Conservation (phyloP, 805 yeast species). For the Tetrapisispora iriomotensis region DNA sequence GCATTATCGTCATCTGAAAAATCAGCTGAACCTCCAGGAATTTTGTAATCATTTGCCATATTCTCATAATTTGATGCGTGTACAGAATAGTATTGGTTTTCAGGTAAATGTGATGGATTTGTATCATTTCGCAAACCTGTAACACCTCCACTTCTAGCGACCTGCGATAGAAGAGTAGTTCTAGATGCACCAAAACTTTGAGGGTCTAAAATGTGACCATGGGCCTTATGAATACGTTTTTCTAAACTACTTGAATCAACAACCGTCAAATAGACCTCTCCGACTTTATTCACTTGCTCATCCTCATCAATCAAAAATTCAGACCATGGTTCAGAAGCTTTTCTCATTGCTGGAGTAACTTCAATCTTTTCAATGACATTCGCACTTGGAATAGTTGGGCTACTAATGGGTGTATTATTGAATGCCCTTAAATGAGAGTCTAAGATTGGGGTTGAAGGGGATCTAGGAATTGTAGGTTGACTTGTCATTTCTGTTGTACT, state of each 20-base stretch:
- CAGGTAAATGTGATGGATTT: constrained; percentile 15
- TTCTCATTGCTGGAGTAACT: constrained; percentile 34
- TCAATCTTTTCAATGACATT: not conserved
- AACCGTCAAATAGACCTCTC: constrained; percentile 40
- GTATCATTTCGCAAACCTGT: constrained; percentile 33
- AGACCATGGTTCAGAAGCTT: constrained; percentile 52
- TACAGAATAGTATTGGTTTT: constrained; percentile 25
- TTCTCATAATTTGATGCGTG: constrained; percentile 13
- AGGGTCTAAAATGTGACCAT: constrained; percentile 46
- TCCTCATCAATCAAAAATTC: constrained; percentile 42
- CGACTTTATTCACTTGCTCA: constrained; percentile 52
- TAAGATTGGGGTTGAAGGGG: constrained; percentile 2
- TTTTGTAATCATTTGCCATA: constrained; percentile 13
- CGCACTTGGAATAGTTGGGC: not conserved
- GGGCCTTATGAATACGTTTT: constrained; percentile 34
- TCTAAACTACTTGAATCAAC: constrained; percentile 43
- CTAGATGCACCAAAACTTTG: constrained; percentile 21
- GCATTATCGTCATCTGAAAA: not conserved
- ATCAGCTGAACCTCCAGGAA: constrained; percentile 6
- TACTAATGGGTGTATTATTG: not conserved
- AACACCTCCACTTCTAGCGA: constrained; percentile 35
- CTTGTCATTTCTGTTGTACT: not conserved
- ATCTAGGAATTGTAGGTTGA: not conserved
- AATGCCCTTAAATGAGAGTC: not conserved
- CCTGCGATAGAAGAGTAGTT: constrained; percentile 35